Evolutionary conservation across 169 alveolate species (phyloP).

Genomic region (Eimeria maxima): DNA sequence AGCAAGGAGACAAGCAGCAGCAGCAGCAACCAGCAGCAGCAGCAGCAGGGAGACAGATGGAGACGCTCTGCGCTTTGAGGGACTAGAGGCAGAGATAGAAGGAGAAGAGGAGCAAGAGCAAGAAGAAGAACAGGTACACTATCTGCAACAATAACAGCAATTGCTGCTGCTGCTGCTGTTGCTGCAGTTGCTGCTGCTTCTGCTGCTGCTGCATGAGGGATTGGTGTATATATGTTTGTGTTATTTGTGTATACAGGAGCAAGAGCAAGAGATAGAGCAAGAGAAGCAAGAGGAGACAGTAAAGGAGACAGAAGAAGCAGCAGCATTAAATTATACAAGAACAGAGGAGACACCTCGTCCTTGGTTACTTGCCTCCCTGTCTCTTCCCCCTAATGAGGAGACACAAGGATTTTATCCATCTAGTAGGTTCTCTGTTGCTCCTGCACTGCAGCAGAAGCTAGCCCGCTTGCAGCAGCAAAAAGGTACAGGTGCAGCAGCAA

Average conservation of each 20-base stretch:
- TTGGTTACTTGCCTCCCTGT: conserved; percentile 67
- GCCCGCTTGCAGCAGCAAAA: conserved; percentile 47
- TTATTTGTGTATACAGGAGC: no score
- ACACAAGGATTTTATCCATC: conserved; percentile 73
- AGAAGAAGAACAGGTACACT: conserved; percentile 65
- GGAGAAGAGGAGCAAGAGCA: conserved; percentile 83
- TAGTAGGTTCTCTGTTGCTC: conserved; percentile 37
- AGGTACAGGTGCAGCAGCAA: conserved; percentile 4
- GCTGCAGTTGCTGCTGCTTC: neutral
- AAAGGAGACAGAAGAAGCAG: conserved; percentile 75
- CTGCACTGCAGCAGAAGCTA: conserved; percentile 74
- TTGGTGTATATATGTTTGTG: neutral
- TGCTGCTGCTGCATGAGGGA: neutral
- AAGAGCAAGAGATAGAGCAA: conserved; percentile 84
- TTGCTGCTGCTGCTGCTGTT: neutral
- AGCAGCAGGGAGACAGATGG: conserved; percentile 17
- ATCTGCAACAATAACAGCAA: neutral
- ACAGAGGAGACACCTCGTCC: conserved; percentile 67
- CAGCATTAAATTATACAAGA: conserved; percentile 63
- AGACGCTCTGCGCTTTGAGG: conserved; percentile 65
- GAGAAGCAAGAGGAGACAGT: conserved; percentile 82
- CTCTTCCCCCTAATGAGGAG: conserved; percentile 45
- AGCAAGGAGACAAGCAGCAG: conserved; percentile 70
- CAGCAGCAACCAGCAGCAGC: conserved; percentile 31
- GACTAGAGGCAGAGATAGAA: conserved; percentile 84